Base-by-base conservation (phyloP, 2,329 filamentous ascomycete genomes). In the Mariannaea elegans region DNA sequence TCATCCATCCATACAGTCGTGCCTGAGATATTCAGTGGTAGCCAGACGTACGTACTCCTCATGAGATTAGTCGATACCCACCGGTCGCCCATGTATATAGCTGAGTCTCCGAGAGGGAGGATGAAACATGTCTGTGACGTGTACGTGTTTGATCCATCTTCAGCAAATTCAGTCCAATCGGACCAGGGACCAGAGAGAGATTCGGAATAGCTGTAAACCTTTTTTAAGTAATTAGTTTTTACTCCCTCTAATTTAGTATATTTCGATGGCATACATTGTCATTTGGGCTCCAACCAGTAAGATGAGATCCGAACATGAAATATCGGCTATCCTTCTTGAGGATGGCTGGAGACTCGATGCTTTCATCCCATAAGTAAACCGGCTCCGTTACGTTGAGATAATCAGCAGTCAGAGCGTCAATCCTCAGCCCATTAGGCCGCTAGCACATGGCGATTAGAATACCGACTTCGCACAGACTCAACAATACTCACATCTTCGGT, bases 41-140 rank as follows among this genome's bases (percentile, higher is more conserved):
- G 78, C 88, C 87, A 90, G 38, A 90, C 76, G 66, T 90, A 90
- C 0, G 86, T 88, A 50, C 82, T 85, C 0, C 82, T 76, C 72
- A 82, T 83, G 1, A 91, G 79, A 62, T 90, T 87, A n/a, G 72
- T 71, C 5, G 79, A 82, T 0, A 84, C 73, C 88, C 89, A 91
- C 19, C 89, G 83, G 73, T 91, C 88, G 18, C 89, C 88, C 74
- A 90, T 83, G 73, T 90, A 91, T 62, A 89, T 81, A 47, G 80
- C 78, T 13, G 75, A 73, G 34, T 67, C 64, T 34, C 76, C 72
- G 3, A 78, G 62, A 0, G 79, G 76, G 1, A 90, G 79, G 19
- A 90, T 79, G 65, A 81, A 89, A 32, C 80, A 85, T 1, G 86
- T 87, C 68, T 91, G 88, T 1, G 83, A 86, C 13, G 75, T 74